Evolutionary conservation across 768 basidiomycete species (phyloP), one percentile per base, ranked within the genome.

Genomic region (Collybia nuda): DNA sequence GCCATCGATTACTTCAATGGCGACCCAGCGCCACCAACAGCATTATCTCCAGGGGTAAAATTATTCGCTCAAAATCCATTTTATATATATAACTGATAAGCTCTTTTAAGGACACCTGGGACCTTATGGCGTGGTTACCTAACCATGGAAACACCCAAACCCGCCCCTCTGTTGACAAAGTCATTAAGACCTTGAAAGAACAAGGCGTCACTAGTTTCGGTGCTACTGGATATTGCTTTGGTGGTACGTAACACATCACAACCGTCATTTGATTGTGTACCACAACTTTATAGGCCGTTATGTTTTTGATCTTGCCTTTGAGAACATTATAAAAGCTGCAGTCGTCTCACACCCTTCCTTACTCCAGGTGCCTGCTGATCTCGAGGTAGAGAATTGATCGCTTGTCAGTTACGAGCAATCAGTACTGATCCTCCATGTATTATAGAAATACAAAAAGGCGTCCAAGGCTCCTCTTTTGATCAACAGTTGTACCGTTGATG

Each of bases 161-260:
- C 1, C 78, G 79, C 11, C 80, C 81, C 1, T 9, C 58, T 3
- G 54, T 88, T 21, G 76, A 88, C 67, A 79, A 76, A 43, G 80
- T 86, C 38, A 72, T 87, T 26, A 64, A 61, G 3, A 78, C 71
- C 0, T 75, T 91, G 52, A 84, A 82, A 61, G 77, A 66, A 24
- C 59, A 78, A 53, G 88, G 87, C 1, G 70, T 90, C 19, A 80
- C 71, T 1, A 62, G 62, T 5, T 76, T 90, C 49, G 86, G 70
- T 0, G 81, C 82, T 0, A 77, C 78, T 4, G 86, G 85, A 2
- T 90, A 82, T 70, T 91, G 89, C 70, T 84, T 79, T 47, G 85
- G 86, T 52, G 86, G 81, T 77, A 52, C 49, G 73, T 7, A 26
- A 19, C n/a, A n/a, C n/a, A n/a, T n/a, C n/a, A n/a, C n/a, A 18